A percentile compares a stretch with the other conserved stretches of the same genome.
Conservation (phyloP, 2,329 filamentous ascomycete species). For the Cladosporium austrohemisphaericum region DNA sequence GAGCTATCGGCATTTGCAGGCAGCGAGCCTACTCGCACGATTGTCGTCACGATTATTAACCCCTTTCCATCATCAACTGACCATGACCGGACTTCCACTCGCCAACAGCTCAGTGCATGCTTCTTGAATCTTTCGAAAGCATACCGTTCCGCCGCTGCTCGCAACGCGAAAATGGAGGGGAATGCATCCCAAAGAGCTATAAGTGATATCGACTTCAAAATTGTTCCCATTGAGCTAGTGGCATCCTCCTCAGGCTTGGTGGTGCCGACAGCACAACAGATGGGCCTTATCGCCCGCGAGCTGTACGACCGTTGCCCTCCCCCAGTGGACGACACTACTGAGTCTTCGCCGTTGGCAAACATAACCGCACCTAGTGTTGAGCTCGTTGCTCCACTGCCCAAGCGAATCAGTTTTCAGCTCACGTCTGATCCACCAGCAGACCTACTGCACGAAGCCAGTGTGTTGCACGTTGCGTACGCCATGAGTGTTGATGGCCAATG, state of each 20-base stretch:
- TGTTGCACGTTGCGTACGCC: constrained; percentile 76
- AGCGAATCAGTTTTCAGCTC: constrained; percentile 72
- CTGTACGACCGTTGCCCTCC: constrained; percentile 70
- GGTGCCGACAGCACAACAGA: constrained; percentile 58
- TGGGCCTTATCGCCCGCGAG: constrained; percentile 64
- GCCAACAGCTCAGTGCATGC: constrained; percentile 17
- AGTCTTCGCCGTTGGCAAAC: constrained; percentile 38
- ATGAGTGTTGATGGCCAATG: constrained; percentile 72
- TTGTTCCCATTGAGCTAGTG: constrained; percentile 66
- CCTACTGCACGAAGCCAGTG: constrained; percentile 71
- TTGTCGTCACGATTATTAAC: constrained; percentile 75
- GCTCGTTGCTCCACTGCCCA: constrained; percentile 66
- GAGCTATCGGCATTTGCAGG: constrained; percentile 22
- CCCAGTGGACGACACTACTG: constrained; percentile 29
- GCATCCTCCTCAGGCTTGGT: constrained; percentile 61
- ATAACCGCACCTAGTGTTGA: constrained; percentile 66
- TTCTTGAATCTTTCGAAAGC: constrained; percentile 8
- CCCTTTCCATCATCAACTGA: constrained; percentile 43
- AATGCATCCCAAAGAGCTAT: background rate
- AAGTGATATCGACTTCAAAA: constrained; percentile 68
- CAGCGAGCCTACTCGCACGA: constrained; percentile 42
- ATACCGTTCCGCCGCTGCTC: constrained; percentile 1
- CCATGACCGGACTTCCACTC: background rate
- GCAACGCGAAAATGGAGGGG: background rate
- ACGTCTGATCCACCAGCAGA: constrained; percentile 65